Evolutionary conservation across 164 flowering plant genomes (phyloP).

Genomic region (Piper betle): DNA sequence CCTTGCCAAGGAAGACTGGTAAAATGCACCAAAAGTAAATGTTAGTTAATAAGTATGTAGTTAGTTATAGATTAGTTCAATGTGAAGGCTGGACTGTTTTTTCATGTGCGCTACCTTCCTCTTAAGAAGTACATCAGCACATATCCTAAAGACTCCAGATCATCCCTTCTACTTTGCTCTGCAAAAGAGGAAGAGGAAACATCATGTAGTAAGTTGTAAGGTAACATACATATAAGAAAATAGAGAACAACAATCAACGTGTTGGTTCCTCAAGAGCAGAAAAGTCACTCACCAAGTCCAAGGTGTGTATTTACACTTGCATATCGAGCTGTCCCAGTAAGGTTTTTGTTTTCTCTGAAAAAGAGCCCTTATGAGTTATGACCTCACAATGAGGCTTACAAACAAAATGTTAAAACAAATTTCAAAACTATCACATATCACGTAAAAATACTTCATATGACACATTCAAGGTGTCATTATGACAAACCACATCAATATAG

Average conservation of each 20-base stretch:
- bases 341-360: conserved; percentile 68
- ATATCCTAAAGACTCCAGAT: conserved; percentile 76
- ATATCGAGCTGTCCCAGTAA: conserved; percentile 77
- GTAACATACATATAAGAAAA: conserved; percentile 14
- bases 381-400: not conserved
- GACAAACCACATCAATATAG: not conserved
- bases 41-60: not conserved
- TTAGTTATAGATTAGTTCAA: not conserved
- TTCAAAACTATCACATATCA: no score
- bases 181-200: conserved; percentile 5
- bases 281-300: conserved; percentile 52
- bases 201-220: not conserved
- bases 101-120: conserved; percentile 39
- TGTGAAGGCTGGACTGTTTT: not conserved
- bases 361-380: not conserved
- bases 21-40: not conserved
- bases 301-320: conserved; percentile 77
- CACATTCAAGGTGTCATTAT: not conserved
- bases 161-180: conserved; percentile 89
- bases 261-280: not conserved
- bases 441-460: no score
- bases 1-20: conserved; percentile 83
- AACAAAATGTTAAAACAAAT: not conserved
- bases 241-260: not conserved
- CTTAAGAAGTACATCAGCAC: conserved; percentile 76